Base-by-base conservation (phyloP, 2,329 filamentous ascomycete species). In the Ophiocordyceps camponoti-saundersi region DNA sequence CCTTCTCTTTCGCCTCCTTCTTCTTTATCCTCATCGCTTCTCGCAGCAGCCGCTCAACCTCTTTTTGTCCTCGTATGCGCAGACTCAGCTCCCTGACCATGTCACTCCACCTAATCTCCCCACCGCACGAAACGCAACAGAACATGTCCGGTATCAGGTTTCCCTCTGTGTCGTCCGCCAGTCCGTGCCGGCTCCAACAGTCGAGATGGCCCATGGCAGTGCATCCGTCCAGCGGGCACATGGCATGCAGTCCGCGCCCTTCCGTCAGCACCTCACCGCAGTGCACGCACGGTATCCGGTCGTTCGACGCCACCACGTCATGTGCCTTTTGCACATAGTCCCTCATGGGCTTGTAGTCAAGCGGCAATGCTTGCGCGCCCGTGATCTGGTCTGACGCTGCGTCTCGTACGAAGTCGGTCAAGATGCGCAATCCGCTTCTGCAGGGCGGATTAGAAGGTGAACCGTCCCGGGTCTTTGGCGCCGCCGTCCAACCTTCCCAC, bases 51-150 rank as follows among this genome's bases (percentile, higher is more conserved):
- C 78, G 78, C 40, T 79, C 73, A 1, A 89, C 66, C 52, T 88
- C 82, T 48, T 82, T 82, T 47, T 72, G 63, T 1, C 82, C 88
- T 22, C 85, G 73, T 34, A 77, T 68, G 30, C 90, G 73, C 44
- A 95, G 64, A 45, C 75, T 92, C 54, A 94, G 63, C 59, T 94
- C 89, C 58, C 80, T 89, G 66, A 93, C 82, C 65, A 95, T 76
- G 44, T 83, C 75, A 0, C 71, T 69, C 90, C 90, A 96, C 45
- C 69, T 60, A 2, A 88, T 64, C 5, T 68, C 61, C 0, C 68
- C 67, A 1, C 70, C 63, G 57, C 90, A 96, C 20, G 65, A 65
- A 0, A 86, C 86, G 63, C 90, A 96, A 2, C 56, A 61, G 2
- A 87, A 88, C 32, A 69, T 59, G 1, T 75, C 68, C 0, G 90